Base-by-base conservation (phyloP, 2,329 filamentous ascomycete species). In the Paraphaeosphaeria sporulosa region DNA sequence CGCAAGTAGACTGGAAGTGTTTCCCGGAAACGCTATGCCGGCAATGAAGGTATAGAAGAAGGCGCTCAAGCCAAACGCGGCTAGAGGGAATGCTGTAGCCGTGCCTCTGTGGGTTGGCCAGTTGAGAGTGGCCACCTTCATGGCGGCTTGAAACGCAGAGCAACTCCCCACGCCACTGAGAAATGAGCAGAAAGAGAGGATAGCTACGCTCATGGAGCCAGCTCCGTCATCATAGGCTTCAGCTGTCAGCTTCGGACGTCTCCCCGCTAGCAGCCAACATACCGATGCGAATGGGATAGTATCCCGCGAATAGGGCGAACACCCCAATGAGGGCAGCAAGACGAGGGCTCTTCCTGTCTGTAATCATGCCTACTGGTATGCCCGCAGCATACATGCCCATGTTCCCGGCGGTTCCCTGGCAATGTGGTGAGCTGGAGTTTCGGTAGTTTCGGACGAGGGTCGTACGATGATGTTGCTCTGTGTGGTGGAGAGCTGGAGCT, bases 301-400 rank as follows among this genome's bases (percentile, higher is more conserved):
- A 99, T 55, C 95, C 95, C 5, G 87, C 73, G 13, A 86, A 89
- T 43, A 99, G 85, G 32, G 90, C 81, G 19, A 94, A 70, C 12
- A 90, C 87, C 43, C 94, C 94, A 49, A 90, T 81, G 12, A 96
- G 79, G 6, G 95, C 89, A 56, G 93, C 90, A 55, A 91, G 88
- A 54, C 93, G 86, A 46, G 94, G 92, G 0, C 94, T 93, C 71
- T 87, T 90, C 55, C 85, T 83, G 79, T 99, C 95, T 63, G 97
- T 90, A 67, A 97, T 86, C 70, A 97, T 87, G 57, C 95, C 95
- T 64, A 96, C 86, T 1, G 94, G 94, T 69, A 98, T 91, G 30
- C 95, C 95, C 72, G 92, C 86, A 8, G 89, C 89, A 79, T 98
- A 98, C 92, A 97, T 97, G 72, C 94, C 94, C 72, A 98, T 80